Evolutionary conservation across 1,284 basidiomycete species (phyloP).

Genomic region (Papiliotrema flavescens): DNA sequence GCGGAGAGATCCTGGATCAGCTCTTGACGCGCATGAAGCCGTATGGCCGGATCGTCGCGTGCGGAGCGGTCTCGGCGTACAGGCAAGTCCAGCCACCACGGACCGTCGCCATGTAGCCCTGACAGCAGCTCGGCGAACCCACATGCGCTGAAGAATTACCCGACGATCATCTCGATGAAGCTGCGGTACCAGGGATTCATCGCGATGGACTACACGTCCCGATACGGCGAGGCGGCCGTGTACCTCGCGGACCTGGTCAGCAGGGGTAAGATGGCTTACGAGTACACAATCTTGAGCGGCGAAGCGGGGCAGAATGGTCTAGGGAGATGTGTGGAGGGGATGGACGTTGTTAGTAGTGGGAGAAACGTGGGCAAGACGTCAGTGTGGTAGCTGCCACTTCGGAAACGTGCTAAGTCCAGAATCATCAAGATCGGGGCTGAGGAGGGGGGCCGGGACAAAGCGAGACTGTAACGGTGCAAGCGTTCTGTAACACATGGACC

Average conservation of each 20-base stretch:
- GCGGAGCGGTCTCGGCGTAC: conserved; percentile 64
- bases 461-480: not conserved
- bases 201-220: conserved; percentile 58
- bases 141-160: conserved; percentile 47
- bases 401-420: not conserved
- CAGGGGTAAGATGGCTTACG: conserved; percentile 71
- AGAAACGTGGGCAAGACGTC: conserved; percentile 75
- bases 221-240: conserved; percentile 44
- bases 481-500: too few species aligned
- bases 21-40: conserved; percentile 69
- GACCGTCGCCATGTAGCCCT: not conserved
- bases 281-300: conserved; percentile 62
- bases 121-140: conserved; percentile 19
- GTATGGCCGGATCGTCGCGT: conserved; percentile 68
- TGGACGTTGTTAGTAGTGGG: conserved; percentile 71
- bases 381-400: conserved; percentile 42
- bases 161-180: conserved; percentile 66
- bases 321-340: conserved; percentile 63
- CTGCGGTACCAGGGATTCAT: conserved; percentile 80
- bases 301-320: conserved; percentile 55
- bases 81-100: conserved; percentile 28
- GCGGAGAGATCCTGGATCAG: conserved; percentile 69
- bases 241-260: conserved; percentile 56
- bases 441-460: not conserved
- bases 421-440: not conserved